A percentile compares a stretch with the other conserved stretches of the same genome.
Conservation (phyloP, 352 stramenopile genomes). For the Phytophthora citrophthora region DNA sequence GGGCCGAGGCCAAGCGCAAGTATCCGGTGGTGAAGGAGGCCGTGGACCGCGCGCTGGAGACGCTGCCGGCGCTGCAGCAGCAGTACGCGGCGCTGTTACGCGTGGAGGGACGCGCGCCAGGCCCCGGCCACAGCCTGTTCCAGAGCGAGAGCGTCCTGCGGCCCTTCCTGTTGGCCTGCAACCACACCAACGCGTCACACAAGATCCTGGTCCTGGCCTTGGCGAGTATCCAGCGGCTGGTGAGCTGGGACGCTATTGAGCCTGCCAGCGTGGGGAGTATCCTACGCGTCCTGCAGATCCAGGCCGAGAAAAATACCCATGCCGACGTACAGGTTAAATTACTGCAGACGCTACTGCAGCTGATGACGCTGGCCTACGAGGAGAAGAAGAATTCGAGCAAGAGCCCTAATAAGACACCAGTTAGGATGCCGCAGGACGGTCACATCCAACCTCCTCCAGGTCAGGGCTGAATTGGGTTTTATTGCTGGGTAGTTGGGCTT, state of each 20-base stretch:
- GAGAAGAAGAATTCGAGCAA: conserved; percentile 41
- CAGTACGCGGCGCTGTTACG: conserved; percentile 92
- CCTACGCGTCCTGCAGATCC: conserved; percentile 95
- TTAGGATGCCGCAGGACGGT: conserved; percentile 10
- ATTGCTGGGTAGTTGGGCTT: conserved; percentile 2
- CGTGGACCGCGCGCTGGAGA: conserved; percentile 94
- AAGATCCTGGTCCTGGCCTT: conserved; percentile 95
- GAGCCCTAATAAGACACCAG: neutral
- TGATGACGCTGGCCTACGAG: conserved; percentile 85
- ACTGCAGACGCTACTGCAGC: conserved; percentile 87
- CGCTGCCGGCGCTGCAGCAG: conserved; percentile 94
- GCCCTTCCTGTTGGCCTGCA: conserved; percentile 97
- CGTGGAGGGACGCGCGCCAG: conserved; percentile 70
- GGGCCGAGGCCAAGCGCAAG: conserved; percentile 87
- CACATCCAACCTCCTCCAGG: conserved; percentile 7
- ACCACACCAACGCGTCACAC: conserved; percentile 95
- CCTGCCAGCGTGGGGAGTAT: conserved; percentile 95
- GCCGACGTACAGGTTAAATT: conserved; percentile 90
- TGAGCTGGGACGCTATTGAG: conserved; percentile 96
- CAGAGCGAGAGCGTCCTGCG: conserved; percentile 95
- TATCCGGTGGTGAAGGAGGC: conserved; percentile 96
- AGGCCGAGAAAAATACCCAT: conserved; percentile 90
- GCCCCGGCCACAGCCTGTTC: conserved; percentile 92
- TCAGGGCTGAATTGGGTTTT: neutral
- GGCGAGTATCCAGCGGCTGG: conserved; percentile 94